Evolutionary conservation across 2,329 filamentous ascomycete genomes (phyloP).

Genomic region (Botrytis tulipae): DNA sequence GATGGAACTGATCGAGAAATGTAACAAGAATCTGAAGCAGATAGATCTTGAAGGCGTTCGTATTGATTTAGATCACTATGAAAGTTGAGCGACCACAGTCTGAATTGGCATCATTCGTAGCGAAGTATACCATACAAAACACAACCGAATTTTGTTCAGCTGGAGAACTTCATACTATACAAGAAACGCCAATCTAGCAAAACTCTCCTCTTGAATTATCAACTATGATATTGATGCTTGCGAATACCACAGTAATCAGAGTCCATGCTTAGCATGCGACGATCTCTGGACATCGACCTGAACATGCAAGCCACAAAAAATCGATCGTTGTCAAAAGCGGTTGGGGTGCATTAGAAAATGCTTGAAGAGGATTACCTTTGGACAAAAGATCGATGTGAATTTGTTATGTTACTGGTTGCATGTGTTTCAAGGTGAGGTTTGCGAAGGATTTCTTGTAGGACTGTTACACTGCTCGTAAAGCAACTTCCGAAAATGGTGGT

Average conservation of each 20-base stretch:
- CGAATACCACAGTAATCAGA: background rate
- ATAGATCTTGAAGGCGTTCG: background rate
- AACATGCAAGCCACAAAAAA: background rate
- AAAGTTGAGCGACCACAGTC: background rate
- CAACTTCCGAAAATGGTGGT: background rate
- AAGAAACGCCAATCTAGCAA: background rate
- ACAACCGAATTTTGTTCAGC: background rate
- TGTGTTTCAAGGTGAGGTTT: slow-evolving; percentile 4
- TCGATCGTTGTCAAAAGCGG: background rate
- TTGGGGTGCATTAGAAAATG: background rate
- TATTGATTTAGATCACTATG: background rate
- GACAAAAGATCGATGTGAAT: background rate
- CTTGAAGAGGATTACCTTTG: background rate
- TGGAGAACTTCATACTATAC: background rate
- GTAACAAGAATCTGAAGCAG: background rate
- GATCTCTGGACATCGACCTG: background rate
- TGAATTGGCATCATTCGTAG: background rate
- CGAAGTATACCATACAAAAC: background rate
- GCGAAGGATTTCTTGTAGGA: slow-evolving; percentile 7
- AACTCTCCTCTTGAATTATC: background rate
- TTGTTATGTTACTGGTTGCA: background rate
- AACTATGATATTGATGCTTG: background rate
- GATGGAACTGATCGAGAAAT: background rate
- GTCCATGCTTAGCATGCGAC: background rate
- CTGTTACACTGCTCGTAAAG: background rate